Evolutionary conservation across 192 early-diverging fungal genomes (phyloP).

Genomic region (Piromyces sp.): DNA sequence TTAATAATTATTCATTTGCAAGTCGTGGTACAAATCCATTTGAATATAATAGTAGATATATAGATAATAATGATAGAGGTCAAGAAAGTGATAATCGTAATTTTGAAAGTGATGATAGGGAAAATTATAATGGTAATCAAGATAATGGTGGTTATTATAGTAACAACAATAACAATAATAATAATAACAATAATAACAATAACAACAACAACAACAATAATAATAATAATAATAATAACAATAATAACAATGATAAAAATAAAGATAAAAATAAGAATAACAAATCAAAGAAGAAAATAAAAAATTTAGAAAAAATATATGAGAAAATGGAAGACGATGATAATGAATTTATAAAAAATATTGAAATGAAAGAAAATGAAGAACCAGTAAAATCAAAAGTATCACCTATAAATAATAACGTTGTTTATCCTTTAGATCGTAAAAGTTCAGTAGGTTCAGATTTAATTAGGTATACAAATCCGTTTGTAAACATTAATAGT

Average conservation of each 20-base stretch:
- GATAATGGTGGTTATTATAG: background rate
- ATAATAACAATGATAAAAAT: background rate
- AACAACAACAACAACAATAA: background rate
- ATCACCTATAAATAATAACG: background rate
- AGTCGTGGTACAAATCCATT: background rate
- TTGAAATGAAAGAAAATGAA: background rate
- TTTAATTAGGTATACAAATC: background rate
- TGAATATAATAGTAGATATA: background rate
- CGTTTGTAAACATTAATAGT: background rate
- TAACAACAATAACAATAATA: background rate
- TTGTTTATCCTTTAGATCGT: background rate
- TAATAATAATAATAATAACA: background rate
- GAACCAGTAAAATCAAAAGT: background rate
- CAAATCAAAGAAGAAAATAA: background rate
- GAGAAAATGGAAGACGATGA: background rate
- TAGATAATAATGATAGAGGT: background rate
- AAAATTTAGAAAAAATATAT: background rate
- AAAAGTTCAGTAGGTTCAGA: background rate
- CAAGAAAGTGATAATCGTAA: background rate
- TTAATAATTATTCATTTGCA: background rate
- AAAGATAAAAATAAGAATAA: background rate
- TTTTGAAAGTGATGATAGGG: background rate
- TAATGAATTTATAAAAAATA: background rate
- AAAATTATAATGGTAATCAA: background rate
- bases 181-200: background rate